Evolutionary conservation across 257 asterid species (phyloP), one percentile per base, ranked within the genome.

Genomic region (Scutellaria barbata): DNA sequence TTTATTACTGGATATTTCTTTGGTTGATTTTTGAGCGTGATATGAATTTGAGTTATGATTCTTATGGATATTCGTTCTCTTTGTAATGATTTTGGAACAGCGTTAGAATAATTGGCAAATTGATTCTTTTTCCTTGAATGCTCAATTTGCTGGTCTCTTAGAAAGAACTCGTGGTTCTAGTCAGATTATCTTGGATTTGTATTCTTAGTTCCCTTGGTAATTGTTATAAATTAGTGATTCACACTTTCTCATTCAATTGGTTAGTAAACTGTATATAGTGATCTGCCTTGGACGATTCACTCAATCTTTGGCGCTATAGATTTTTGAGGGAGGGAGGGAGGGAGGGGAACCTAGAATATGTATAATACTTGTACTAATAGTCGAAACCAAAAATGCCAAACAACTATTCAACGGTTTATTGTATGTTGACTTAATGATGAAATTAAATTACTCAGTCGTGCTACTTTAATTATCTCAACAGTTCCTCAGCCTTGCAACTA

Each of bases 201-300:
- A 65, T 39, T 65, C 73, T 60, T 3, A 13, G 43, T 53, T 69
- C 57, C 55, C 8, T 17, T 53, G 43, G 62, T 71, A 50, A 52
- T 30, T 63, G 66, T 45, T 51, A 22, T 33, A 52, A 59, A 51
- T 17, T 54, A 13, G 51, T 52, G 69, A 54, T 46, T 63, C 35
- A 39, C 40, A n/a, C 8, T 65, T 72, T 64, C 39, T 18, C 22
- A 39, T 67, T 8, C 9, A 35, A 35, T 22, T 9, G 53, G 17
- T 66, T 47, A 5, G 18, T 30, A 37, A 30, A 18, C 40, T 30
- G 3, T 17, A 14, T 58, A 22, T 14, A 12, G 11, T 41, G 57
- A 20, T 76, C 11, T 35, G 70, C 58, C 11, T 39, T 45, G 10
- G 10, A 56, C 2, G 16, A 39, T 50, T n/a, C 6, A 13, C 46